Conservation (phyloP, 148 eudicot genomes). For the Polygonum maritimum region DNA sequence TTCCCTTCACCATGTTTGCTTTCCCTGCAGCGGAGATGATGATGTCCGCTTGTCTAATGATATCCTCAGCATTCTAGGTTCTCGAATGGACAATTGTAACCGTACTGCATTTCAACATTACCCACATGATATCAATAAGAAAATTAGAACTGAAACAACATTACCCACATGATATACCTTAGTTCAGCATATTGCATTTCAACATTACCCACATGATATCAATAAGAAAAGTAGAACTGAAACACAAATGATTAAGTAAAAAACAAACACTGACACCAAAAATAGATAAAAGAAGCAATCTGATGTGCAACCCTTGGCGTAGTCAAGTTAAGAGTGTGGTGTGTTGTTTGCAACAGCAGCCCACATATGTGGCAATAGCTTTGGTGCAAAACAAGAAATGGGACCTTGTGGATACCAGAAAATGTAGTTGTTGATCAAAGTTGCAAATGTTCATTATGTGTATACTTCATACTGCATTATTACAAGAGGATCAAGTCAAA, state of each 20-base stretch:
- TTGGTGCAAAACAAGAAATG: neutral
- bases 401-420: neutral
- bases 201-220: no score
- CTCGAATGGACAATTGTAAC: slow-evolving; percentile 85
- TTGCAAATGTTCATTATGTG: neutral
- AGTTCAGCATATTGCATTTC: no score
- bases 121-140: no score
- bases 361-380: neutral
- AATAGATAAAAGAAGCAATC: neutral
- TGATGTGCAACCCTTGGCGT: neutral
- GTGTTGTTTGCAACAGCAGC: neutral
- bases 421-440: neutral
- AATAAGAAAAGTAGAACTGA: no score
- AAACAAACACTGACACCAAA: no score
- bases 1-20: slow-evolving; percentile 86
- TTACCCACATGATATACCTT: no score
- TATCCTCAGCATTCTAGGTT: slow-evolving; percentile 75
- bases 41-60: slow-evolving; percentile 80
- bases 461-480: neutral
- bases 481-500: neutral
- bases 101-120: no score
- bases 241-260: no score
- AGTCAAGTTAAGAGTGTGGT: neutral
- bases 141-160: no score
- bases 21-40: slow-evolving; percentile 76